Evolutionary conservation across 164 flowering plant species (phyloP).

Genomic region (Chimonanthus praecox): DNA sequence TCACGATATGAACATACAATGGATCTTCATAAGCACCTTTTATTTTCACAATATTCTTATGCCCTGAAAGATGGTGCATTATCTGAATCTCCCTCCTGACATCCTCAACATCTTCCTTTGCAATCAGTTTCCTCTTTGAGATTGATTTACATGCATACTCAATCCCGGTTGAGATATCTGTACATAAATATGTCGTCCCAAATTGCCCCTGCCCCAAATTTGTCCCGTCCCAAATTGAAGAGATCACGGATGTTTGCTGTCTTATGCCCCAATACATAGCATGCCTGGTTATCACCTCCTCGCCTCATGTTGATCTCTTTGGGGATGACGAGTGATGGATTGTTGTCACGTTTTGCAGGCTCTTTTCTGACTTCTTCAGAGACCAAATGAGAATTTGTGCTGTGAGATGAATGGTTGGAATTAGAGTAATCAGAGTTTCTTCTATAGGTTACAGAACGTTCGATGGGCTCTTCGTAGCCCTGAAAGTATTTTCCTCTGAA

Average conservation of each 20-base stretch:
- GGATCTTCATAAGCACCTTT: slow-evolving; percentile 57
- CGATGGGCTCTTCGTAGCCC: slow-evolving; percentile 57
- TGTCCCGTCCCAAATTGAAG: slow-evolving; percentile 28
- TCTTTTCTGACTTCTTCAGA: slow-evolving; percentile 41
- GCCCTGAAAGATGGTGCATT: slow-evolving; percentile 61
- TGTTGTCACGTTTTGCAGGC: slow-evolving; percentile 22
- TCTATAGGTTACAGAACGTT: slow-evolving; percentile 33
- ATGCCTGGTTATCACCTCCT: slow-evolving; percentile 44
- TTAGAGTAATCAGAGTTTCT: neutral
- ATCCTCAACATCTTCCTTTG: slow-evolving; percentile 52
- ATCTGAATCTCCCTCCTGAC: slow-evolving; percentile 61
- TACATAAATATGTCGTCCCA: slow-evolving; percentile 42
- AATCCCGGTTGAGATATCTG: slow-evolving; percentile 33
- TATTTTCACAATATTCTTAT: slow-evolving; percentile 42
- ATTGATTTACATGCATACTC: slow-evolving; percentile 56
- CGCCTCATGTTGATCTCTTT: slow-evolving; percentile 60
- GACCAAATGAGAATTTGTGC: slow-evolving; percentile 25
- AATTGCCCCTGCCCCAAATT: slow-evolving; percentile 47
- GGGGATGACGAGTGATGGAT: slow-evolving; percentile 17
- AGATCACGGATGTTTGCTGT: slow-evolving; percentile 71
- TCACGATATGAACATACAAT: slow-evolving; percentile 46
- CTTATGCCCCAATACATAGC: slow-evolving; percentile 73
- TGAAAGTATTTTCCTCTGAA: slow-evolving; percentile 49
- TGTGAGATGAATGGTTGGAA: slow-evolving; percentile 30
- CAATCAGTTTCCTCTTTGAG: slow-evolving; percentile 45